Percentiles rank a stretch among this genome's conserved stretches.
Conservation (phyloP, 495 filamentous ascomycete genomes). For the Trypethelium eluteriae region DNA sequence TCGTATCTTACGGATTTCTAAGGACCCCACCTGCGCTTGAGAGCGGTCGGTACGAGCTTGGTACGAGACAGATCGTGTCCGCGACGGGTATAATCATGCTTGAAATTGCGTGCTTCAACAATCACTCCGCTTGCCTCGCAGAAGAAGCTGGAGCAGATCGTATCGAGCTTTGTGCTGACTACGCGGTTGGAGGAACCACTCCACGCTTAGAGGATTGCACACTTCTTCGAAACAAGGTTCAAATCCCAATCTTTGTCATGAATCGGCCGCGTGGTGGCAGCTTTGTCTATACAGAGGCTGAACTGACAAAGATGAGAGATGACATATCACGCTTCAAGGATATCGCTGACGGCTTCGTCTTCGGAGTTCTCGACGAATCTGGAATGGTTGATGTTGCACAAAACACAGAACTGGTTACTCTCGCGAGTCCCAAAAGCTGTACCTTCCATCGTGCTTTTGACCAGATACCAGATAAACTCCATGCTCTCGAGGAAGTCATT, state of each 20-base stretch:
- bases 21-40: no score
- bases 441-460: conserved; percentile 53
- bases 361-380: conserved; percentile 38
- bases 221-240: conserved; percentile 20
- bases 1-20: no score
- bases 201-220: conserved; percentile 22
- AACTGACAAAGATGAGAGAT: conserved; percentile 39
- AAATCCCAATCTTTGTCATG: conserved; percentile 46
- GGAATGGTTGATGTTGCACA: conserved; percentile 33
- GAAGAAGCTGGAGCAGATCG: conserved; percentile 39
- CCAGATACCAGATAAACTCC: conserved; percentile 32
- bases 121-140: conserved; percentile 39
- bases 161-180: conserved; percentile 42
- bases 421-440: conserved; percentile 40
- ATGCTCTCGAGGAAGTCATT: conserved; percentile 33
- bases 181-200: conserved; percentile 29
- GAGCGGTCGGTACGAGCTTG: no score
- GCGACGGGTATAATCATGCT: conserved; percentile 25
- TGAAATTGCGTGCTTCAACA: conserved; percentile 48
- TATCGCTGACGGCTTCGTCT: conserved; percentile 44
- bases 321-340: conserved; percentile 34
- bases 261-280: conserved; percentile 40
- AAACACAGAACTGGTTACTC: conserved; percentile 37
- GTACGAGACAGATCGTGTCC: no score
- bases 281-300: conserved; percentile 38